Base-by-base conservation (phyloP, 208 protist species). In the Trypanosoma mega region DNA sequence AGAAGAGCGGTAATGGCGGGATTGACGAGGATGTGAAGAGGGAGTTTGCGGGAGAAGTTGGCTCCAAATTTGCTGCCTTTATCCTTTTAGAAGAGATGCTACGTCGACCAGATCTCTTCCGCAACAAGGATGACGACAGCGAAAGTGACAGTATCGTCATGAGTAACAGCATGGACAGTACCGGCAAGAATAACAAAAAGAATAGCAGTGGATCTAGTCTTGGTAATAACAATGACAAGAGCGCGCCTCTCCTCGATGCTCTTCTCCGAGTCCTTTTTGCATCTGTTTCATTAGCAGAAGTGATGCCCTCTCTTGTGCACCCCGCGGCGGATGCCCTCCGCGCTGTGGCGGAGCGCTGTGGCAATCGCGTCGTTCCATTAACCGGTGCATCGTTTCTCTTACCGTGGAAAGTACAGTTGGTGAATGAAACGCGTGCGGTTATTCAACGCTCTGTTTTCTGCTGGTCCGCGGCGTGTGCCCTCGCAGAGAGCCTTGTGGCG, bases 331-430 rank as follows among this genome's bases (percentile, higher is more conserved):
- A 76, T 23, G 65, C 83, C 20, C 67, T 87, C 14, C 70, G 57
- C 11, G 53, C 64, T 21, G 58, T 78, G 18, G 37, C 82, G 30
- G 50, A 49, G 7, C 45, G 16, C 18, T 70, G 51, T 23, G 64
- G 64, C 49, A 11, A 26, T 23, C 31, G 34, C 0, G 1, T 8
- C 21, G 18, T 44, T 26, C 45, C 16, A 8, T 37, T 34, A 43
- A 16, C 11, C 26, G 31, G 23, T 11, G n/a, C 59, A 18, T 63
- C 78, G 2, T 70, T 78, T 41, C 71, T 92, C 29, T 33, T 68
- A 26, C 62, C 65, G 26, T 85, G 74, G 75, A 78, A 79, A 52
- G 78, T 78, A 24, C 62, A 79, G 63, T 64, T 93, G 3, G 72
- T 82, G 7, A 78, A 75, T 26, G 72, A 63, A 6, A 48, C 85